Evolutionary conservation across 2,329 filamentous ascomycete species (phyloP).

Genomic region (Xylariaceae sp.): DNA sequence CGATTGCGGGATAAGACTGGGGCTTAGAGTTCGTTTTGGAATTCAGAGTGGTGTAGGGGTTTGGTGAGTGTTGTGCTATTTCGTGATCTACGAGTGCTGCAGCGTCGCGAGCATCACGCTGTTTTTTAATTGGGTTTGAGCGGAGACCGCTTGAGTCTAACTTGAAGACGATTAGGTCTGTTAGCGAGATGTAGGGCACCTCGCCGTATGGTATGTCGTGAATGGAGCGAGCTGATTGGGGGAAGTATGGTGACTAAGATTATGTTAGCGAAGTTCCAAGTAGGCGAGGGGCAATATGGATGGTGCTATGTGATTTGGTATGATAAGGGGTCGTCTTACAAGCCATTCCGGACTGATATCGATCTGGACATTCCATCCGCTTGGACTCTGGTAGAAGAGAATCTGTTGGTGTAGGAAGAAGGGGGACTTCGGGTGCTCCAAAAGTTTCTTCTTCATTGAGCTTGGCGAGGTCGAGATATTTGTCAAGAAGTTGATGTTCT

Average conservation of each 20-base stretch:
- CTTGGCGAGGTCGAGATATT: constrained; percentile 22
- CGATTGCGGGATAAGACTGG: neutral
- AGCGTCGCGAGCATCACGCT: constrained; percentile 24
- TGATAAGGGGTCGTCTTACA: constrained; percentile 19
- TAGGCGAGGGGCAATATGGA: neutral
- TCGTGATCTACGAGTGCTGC: constrained; percentile 21
- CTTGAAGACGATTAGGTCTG: constrained; percentile 26
- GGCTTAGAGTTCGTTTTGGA: neutral
- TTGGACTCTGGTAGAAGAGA: constrained; percentile 21
- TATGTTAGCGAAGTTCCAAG: neutral
- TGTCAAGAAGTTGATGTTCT: constrained; percentile 30
- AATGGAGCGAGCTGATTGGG: constrained; percentile 18
- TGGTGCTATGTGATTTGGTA: neutral
- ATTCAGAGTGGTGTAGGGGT: neutral
- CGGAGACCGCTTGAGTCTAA: constrained; percentile 22
- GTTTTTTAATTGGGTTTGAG: constrained; percentile 20
- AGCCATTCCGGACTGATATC: constrained; percentile 25
- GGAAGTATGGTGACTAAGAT: constrained; percentile 22
- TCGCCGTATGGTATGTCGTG: constrained; percentile 19
- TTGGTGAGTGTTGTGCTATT: neutral
- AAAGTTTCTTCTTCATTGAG: constrained; percentile 21
- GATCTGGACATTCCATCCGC: constrained; percentile 21
- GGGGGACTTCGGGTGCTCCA: constrained; percentile 22
- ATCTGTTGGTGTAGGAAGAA: constrained; percentile 20
- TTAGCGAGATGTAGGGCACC: constrained; percentile 26